Conservation (phyloP, 148 eudicot species). For the Camellia japonica region DNA sequence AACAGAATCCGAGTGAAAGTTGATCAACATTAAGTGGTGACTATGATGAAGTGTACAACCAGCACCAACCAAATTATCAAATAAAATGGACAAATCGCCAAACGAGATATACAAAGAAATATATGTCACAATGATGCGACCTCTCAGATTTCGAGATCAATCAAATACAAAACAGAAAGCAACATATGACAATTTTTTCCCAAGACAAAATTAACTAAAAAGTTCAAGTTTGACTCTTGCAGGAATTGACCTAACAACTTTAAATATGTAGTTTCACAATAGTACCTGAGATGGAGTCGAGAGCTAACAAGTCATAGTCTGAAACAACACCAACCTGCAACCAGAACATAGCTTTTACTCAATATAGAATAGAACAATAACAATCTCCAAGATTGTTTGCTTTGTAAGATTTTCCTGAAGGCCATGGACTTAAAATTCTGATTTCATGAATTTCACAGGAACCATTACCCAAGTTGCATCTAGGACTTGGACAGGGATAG, state of each 20-base stretch:
- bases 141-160: not conserved
- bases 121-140: too few species aligned
- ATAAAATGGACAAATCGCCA: too few species aligned
- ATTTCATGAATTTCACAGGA: not conserved
- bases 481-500: not conserved
- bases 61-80: too few species aligned
- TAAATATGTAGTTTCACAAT: not conserved
- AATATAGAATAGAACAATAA: conserved; percentile 2
- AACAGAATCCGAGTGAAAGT: not conserved
- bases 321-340: conserved; percentile 96
- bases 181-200: not conserved
- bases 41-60: too few species aligned
- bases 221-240: too few species aligned
- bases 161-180: not conserved
- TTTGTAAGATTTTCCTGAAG: too few species aligned
- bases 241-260: not conserved
- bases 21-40: not conserved
- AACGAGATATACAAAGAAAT: too few species aligned
- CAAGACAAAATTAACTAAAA: not conserved
- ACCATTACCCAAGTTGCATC: not conserved
- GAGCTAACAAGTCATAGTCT: conserved; percentile 89
- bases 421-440: too few species aligned
- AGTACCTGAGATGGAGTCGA: conserved; percentile 91
- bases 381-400: too few species aligned
- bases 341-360: not conserved